Conservation (phyloP, 1,284 basidiomycete species). For the Naganishia liquefaciens region DNA sequence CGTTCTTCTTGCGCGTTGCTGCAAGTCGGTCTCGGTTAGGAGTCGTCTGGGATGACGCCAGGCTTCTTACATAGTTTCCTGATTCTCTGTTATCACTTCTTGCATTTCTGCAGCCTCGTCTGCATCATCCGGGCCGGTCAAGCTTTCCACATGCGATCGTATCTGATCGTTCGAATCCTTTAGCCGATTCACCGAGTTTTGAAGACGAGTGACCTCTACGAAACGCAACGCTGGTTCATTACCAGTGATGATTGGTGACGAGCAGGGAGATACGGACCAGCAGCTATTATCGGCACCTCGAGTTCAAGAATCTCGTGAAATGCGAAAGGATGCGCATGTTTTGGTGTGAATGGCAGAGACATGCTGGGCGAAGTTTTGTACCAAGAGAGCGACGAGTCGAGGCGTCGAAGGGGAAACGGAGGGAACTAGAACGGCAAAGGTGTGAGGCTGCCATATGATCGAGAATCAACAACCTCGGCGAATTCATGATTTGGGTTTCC, state of each 20-base stretch:
- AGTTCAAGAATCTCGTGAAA: constrained; percentile 20
- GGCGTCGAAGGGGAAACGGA: no score
- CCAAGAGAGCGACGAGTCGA: background rate
- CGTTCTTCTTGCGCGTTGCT: constrained; percentile 30
- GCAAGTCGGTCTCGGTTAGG: background rate
- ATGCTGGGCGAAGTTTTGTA: background rate
- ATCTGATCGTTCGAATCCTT: constrained; percentile 16
- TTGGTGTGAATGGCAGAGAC: constrained; percentile 8
- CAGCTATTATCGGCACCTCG: constrained; percentile 25
- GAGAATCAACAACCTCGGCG: no score
- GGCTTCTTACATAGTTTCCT: constrained; percentile 18
- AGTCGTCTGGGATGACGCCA: background rate
- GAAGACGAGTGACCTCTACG: constrained; percentile 16
- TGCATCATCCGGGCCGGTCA: constrained; percentile 6
- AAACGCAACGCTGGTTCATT: background rate
- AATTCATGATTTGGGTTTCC: no score
- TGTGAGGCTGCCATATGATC: no score
- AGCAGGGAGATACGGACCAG: constrained; percentile 9
- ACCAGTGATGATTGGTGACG: no score
- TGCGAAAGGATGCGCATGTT: constrained; percentile 26
- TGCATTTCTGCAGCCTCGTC: constrained; percentile 22
- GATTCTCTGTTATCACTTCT: constrained; percentile 23
- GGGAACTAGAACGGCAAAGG: no score
- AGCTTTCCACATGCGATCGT: constrained; percentile 4
- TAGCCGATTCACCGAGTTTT: constrained; percentile 10